These are phyloP conservation scores for Arachis stenosperma DNA, from an alignment of 306 rosid species.

Conservation along the genomic window DNA sequence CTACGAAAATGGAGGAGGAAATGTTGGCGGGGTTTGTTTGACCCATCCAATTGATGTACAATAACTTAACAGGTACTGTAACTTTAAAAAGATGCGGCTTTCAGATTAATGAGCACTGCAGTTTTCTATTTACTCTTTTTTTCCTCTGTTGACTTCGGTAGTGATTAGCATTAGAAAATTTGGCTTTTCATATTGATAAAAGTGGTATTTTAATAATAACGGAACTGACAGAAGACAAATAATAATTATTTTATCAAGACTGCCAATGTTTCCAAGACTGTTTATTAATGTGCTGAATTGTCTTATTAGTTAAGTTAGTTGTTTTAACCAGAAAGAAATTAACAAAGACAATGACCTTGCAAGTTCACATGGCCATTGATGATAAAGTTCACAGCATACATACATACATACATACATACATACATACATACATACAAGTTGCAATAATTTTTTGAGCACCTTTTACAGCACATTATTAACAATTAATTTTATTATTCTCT, in stretches of 20 bases:
- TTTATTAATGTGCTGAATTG: background rate
- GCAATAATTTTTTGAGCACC: too few species aligned
- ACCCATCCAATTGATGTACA: conserved; percentile 79
- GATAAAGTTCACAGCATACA: background rate
- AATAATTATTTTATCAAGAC: background rate
- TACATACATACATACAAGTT: background rate
- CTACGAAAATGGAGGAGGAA: conserved; percentile 66
- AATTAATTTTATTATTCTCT: background rate
- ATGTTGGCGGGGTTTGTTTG: conserved; percentile 58
- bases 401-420: background rate
- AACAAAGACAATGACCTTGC: background rate
- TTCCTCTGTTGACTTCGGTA: conserved; percentile 15
- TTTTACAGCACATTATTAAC: background rate
- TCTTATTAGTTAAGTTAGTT: background rate
- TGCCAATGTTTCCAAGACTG: background rate
- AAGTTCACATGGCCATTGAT: background rate
- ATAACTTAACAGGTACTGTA: conserved; percentile 69
- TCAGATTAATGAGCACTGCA: conserved; percentile 49
- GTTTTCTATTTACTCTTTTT: conserved; percentile 27
- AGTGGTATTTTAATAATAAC: background rate
- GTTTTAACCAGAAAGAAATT: too few species aligned
- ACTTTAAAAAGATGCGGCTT: conserved; percentile 55
- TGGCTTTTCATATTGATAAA: conserved; percentile 14
- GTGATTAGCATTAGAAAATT: conserved; percentile 34
- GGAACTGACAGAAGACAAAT: conserved; percentile 37